phyloP scores from a whole-genome alignment of 164 flowering plant species.

The Berberis thunbergii region DNA sequence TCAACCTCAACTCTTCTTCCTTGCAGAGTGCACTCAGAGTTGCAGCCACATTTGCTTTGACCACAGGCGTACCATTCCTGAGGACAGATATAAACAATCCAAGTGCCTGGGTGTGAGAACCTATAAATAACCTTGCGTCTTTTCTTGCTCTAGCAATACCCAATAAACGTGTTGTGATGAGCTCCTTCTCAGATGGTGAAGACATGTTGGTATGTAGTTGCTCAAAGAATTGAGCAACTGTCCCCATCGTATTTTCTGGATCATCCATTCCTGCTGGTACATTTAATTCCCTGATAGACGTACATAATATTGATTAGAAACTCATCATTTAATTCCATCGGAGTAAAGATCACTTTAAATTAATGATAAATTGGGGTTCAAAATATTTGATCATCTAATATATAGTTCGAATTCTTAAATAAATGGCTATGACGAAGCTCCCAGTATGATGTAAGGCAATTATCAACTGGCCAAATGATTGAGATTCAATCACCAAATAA shows the following conservation, averaged over 20 bases:
- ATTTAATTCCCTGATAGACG: slow-evolving; percentile 55
- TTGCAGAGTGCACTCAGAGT: slow-evolving; percentile 58
- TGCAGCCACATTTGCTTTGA: slow-evolving; percentile 70
- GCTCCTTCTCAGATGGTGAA: slow-evolving; percentile 70
- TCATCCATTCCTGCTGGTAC: slow-evolving; percentile 52
- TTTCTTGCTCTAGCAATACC: slow-evolving; percentile 57
- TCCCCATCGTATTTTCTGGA: slow-evolving; percentile 52
- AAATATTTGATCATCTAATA: no score
- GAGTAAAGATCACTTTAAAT: not conserved
- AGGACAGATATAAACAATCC: slow-evolving; percentile 71
- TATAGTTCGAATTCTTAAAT: no score
- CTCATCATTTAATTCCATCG: not conserved
- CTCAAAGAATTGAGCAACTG: slow-evolving; percentile 70
- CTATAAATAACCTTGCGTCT: slow-evolving; percentile 68
- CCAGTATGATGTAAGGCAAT: no score
- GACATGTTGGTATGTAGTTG: slow-evolving; percentile 71
- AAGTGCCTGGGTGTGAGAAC: slow-evolving; percentile 81
- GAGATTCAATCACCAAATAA: no score
- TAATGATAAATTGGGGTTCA: no score
- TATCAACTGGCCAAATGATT: no score
- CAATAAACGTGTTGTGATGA: slow-evolving; percentile 63
- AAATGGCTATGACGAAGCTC: no score
- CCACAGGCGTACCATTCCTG: slow-evolving; percentile 52
- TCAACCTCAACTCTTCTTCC: slow-evolving; percentile 70
- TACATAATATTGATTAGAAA: not conserved